A percentile compares a stretch with the other conserved stretches of the same genome.
Conservation (phyloP, 768 basidiomycete species). For the Chlorophyllum brunneum region DNA sequence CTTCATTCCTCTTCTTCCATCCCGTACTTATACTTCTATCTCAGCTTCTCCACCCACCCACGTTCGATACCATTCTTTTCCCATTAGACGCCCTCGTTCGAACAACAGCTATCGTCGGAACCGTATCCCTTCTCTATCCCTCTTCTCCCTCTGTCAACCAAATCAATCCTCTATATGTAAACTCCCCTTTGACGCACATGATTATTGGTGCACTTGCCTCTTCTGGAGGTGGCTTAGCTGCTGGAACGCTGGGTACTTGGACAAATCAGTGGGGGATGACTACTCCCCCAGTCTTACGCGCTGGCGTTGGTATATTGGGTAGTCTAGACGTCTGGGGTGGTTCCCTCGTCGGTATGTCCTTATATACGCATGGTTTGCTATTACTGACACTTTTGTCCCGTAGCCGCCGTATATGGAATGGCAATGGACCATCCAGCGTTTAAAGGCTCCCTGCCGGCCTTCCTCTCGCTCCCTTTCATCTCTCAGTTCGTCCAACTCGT, state of each 20-base stretch:
- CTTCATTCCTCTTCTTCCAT: background rate
- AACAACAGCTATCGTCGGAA: slow-evolving; percentile 33
- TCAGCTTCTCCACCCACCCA: slow-evolving; percentile 27
- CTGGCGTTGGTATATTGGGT: slow-evolving; percentile 33
- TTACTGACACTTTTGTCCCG: no score
- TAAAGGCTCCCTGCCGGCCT: background rate
- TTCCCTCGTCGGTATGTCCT: slow-evolving; percentile 34
- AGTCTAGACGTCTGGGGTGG: slow-evolving; percentile 53
- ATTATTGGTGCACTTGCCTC: slow-evolving; percentile 46
- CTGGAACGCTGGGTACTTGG: slow-evolving; percentile 42
- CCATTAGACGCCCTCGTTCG: slow-evolving; percentile 49
- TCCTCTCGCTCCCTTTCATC: background rate
- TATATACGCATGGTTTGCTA: no score
- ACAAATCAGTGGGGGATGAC: slow-evolving; percentile 39
- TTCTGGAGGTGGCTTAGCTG: slow-evolving; percentile 41
- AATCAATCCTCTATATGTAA: slow-evolving; percentile 31
- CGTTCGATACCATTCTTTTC: slow-evolving; percentile 42
- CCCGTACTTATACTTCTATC: background rate
- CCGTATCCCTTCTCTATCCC: slow-evolving; percentile 30
- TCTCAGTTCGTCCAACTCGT: background rate
- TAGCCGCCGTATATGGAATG: slow-evolving; percentile 7
- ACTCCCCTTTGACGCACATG: slow-evolving; percentile 41
- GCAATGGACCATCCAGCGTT: slow-evolving; percentile 9
- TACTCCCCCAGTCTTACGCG: slow-evolving; percentile 42
- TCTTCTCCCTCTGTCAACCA: slow-evolving; percentile 17